Evolutionary conservation across 345 rosid genomes (phyloP).

Genomic region (Citrus sp.): DNA sequence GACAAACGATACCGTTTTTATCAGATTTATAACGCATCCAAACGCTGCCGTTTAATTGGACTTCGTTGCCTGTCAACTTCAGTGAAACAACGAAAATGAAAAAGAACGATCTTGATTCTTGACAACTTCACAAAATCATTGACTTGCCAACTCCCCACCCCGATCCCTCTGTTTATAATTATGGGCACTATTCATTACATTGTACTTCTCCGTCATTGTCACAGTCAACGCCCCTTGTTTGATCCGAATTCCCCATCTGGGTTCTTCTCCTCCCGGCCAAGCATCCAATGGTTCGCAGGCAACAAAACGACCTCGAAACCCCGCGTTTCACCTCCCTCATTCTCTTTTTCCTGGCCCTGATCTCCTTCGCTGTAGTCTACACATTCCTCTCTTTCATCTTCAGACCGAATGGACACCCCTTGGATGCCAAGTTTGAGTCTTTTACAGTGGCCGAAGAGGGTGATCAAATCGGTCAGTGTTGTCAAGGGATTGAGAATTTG

Average conservation of each 20-base stretch:
- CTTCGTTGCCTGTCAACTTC: not conserved
- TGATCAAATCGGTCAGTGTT: constrained; percentile 42
- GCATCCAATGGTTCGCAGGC: constrained; percentile 62
- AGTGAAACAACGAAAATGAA: not conserved
- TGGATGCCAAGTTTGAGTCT: constrained; percentile 5
- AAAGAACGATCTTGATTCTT: not conserved
- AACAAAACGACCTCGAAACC: constrained; percentile 48
- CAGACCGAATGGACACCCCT: constrained; percentile 27
- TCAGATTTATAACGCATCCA: too few species aligned
- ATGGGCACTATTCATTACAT: constrained; percentile 15
- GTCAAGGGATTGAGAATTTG: constrained; percentile 75
- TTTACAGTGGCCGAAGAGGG: constrained; percentile 16
- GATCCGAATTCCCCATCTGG: constrained; percentile 8
- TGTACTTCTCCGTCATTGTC: not conserved
- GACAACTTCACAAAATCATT: not conserved
- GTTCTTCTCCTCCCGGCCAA: not conserved
- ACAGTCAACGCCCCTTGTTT: constrained; percentile 4
- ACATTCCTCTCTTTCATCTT: constrained; percentile 51
- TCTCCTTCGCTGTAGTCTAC: constrained; percentile 67
- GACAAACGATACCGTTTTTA: not conserved
- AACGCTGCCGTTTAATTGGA: not conserved
- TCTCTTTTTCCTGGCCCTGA: constrained; percentile 49
- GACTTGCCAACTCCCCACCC: not conserved
- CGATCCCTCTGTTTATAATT: not conserved
- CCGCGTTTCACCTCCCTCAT: constrained; percentile 51